Base-by-base conservation (phyloP, 2,329 filamentous ascomycete genomes). In the Cladorrhinum sp. region DNA sequence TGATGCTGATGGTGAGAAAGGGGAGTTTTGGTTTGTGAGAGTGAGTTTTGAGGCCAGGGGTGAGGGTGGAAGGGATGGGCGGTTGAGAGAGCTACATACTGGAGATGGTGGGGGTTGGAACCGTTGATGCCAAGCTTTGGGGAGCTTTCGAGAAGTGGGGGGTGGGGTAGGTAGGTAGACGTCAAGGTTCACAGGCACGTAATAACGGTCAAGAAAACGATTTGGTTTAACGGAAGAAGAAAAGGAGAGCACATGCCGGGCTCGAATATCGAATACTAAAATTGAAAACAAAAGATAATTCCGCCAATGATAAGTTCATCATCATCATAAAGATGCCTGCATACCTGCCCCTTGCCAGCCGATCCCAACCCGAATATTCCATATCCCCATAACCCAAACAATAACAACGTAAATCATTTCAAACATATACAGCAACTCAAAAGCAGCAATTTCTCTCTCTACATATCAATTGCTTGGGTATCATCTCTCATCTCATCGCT, bases 401-500 rank as follows among this genome's bases (percentile, higher is more conserved):
- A 45, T 1, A 13, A 25, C 20, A 18, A 16, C 32, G 38, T 51
- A 50, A 13, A 59, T 29, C 3, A 36, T 36, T 32, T 36, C 51
- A 25, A 54, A 36, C 25, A 36, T 29, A 45, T 45, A 45, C 18
- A 45, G n/a, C 6, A 18, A 49, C n/a, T 38, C 9, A 60, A 41
- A 24, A 50, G 41, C 41, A 45, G n/a, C n/a, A 2, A 4, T 8
- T 18, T 58, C 32, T 36, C 8, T 16, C 32, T 36, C 32, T 59
- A 79, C 71, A 79, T 69, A 59, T 83, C 81, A 53, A 84, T 69
- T 53, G 73, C 74, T 29, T 76, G 79, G 72, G 80, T 84, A 75
- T 85, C 81, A 64, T 85, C 67, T 57, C 62, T 61, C 60, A 64
- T 64, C 60, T 86, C 84, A 38, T 89, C 87, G 45, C 81, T 85